A percentile compares a stretch with the other conserved stretches of the same genome.
phyloP scores from a whole-genome alignment of 768 basidiomycete species.

The Nevesoporus exiguus region DNA sequence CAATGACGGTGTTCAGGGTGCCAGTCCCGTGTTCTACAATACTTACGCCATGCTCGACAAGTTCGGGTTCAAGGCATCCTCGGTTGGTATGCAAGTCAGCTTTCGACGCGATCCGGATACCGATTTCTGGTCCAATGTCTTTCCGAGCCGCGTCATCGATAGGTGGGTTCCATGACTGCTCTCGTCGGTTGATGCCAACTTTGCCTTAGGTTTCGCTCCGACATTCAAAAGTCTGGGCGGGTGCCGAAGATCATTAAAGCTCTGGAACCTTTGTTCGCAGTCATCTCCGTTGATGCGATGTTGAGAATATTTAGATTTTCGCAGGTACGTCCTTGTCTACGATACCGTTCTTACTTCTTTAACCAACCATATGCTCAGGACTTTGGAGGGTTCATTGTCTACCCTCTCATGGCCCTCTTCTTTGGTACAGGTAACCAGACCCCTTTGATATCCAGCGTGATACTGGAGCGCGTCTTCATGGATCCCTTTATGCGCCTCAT shows the following conservation, averaged over 20 bases:
- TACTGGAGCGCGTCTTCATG: not conserved
- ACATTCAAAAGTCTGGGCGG: conserved; percentile 6
- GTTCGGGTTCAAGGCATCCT: not conserved
- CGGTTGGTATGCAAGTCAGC: not conserved
- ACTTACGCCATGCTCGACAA: not conserved
- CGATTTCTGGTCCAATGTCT: conserved; percentile 1
- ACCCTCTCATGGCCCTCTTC: conserved; percentile 4
- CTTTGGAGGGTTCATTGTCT: conserved; percentile 3
- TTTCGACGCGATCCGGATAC: not conserved
- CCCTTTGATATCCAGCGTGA: not conserved
- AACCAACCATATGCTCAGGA: not conserved
- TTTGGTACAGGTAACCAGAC: conserved; percentile 5
- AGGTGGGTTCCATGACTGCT: not conserved
- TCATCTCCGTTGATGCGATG: conserved; percentile 2
- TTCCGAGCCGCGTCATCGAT: not conserved
- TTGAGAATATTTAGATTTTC: conserved; percentile 1
- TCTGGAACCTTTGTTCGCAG: conserved; percentile 1
- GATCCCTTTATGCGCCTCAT: conserved; percentile 1
- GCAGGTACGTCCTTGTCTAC: not conserved
- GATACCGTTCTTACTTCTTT: not conserved
- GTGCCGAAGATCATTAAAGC: conserved; percentile 1
- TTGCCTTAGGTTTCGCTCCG: conserved; percentile 2
- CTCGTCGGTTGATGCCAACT: not conserved
- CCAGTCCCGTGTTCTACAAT: not conserved
- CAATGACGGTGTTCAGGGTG: not conserved